These are phyloP conservation scores for Suhomyces wounanorum DNA, from an alignment of 1,139 yeast genomes.

Conservation along the genomic window DNA sequence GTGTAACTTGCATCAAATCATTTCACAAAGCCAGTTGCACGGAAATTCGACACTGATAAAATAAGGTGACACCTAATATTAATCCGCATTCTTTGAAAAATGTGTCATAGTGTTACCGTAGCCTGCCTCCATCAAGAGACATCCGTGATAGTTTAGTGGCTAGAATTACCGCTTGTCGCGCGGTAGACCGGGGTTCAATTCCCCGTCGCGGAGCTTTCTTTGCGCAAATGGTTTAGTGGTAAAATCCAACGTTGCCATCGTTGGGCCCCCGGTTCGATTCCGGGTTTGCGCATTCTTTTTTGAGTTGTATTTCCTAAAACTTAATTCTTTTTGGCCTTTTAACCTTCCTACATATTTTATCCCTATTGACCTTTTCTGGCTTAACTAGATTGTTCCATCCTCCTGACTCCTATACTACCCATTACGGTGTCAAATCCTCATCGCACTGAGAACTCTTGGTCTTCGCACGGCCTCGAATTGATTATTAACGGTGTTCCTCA, in stretches of 20 bases:
- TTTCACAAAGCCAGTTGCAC: no score
- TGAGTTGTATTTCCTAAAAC: no score
- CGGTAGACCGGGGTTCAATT: conserved; percentile 72
- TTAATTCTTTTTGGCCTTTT: no score
- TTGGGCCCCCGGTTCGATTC: conserved; percentile 22
- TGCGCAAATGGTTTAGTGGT: conserved; percentile 22
- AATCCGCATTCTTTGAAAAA: neutral
- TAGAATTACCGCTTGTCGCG: conserved; percentile 55
- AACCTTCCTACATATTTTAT: no score
- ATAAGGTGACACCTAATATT: neutral
- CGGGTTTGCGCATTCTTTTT: conserved; percentile 17
- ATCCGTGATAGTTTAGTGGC: conserved; percentile 52
- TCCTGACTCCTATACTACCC: neutral
- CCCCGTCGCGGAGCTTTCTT: conserved; percentile 61
- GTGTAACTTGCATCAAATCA: no score
- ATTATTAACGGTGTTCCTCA: neutral
- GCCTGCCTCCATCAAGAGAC: conserved; percentile 1
- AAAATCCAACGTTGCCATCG: conserved; percentile 19
- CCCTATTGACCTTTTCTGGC: no score
- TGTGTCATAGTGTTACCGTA: neutral
- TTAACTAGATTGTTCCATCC: no score
- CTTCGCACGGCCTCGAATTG: neutral
- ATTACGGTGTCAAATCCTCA: neutral
- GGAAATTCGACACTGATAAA: no score
- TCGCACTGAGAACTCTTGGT: neutral